Evolutionary conservation across 1,139 yeast species (phyloP).

Genomic region (Blastobotrys capitulatus): DNA sequence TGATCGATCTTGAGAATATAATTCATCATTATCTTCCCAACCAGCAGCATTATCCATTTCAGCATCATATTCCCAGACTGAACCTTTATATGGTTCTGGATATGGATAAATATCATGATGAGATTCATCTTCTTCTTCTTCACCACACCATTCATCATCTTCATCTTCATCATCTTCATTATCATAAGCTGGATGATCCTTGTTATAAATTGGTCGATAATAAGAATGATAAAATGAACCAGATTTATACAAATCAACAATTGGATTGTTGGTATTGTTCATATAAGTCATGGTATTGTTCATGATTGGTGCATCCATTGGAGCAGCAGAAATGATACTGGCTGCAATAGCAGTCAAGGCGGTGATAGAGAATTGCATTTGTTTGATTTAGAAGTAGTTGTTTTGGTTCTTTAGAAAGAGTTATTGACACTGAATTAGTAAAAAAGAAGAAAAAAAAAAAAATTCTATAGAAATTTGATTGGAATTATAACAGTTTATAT

Average conservation of each 20-base stretch:
- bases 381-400: too few species aligned
- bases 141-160: not conserved
- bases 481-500: too few species aligned
- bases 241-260: not conserved
- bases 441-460: too few species aligned
- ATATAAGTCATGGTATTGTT: not conserved
- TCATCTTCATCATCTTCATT: not conserved
- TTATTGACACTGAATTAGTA: too few species aligned
- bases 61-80: conserved; percentile 6
- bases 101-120: not conserved
- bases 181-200: not conserved
- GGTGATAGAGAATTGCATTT: conserved; percentile 4
- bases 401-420: too few species aligned
- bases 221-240: not conserved
- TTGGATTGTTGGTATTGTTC: not conserved
- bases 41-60: not conserved
- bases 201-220: conserved; percentile 1
- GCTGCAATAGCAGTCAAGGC: conserved; percentile 1
- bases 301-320: not conserved
- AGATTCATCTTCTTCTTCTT: not conserved
- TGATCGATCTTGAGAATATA: not conserved
- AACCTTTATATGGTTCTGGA: not conserved
- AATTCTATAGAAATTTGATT: too few species aligned
- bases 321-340: conserved; percentile 1
- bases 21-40: conserved; percentile 3